Evolutionary conservation across 345 rosid genomes (phyloP).

Genomic region (Iberis pinnata): DNA sequence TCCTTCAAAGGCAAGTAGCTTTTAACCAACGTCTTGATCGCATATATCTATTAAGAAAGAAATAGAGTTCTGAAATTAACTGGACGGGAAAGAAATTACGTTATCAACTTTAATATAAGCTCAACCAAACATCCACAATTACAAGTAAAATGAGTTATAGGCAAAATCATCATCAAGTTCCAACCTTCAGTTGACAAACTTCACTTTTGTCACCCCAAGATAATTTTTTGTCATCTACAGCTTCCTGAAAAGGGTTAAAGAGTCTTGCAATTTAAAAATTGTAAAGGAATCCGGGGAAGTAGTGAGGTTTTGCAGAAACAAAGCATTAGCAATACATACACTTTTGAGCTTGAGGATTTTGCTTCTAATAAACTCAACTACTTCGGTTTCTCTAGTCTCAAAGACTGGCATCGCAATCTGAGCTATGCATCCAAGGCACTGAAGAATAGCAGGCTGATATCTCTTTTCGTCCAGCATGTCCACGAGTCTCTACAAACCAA

Average conservation of each 20-base stretch:
- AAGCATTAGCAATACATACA: slow-evolving; percentile 42
- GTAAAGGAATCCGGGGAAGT: slow-evolving; percentile 10
- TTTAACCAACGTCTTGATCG: slow-evolving; percentile 83
- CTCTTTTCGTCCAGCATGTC: slow-evolving; percentile 88
- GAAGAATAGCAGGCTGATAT: slow-evolving; percentile 85
- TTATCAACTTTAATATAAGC: slow-evolving; percentile 13
- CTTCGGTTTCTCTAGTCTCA: slow-evolving; percentile 89
- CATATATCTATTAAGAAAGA: slow-evolving; percentile 55
- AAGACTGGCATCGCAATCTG: slow-evolving; percentile 95
- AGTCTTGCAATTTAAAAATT: slow-evolving; percentile 12
- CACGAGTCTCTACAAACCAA: slow-evolving; percentile 74
- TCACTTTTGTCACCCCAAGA: slow-evolving; percentile 83
- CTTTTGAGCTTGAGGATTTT: slow-evolving; percentile 52
- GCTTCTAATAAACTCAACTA: slow-evolving; percentile 66
- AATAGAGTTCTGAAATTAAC: slow-evolving; percentile 11
- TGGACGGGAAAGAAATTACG: slow-evolving; percentile 13
- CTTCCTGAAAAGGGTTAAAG: slow-evolving; percentile 47
- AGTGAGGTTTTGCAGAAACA: slow-evolving; percentile 18
- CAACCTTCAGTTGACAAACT: slow-evolving; percentile 80
- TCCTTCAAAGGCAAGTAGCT: slow-evolving; percentile 92
- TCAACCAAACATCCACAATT: slow-evolving; percentile 6
- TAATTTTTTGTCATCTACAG: slow-evolving; percentile 37
- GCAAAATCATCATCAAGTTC: slow-evolving; percentile 22
- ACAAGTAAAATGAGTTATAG: background rate
- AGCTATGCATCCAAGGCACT: slow-evolving; percentile 94